Percentiles rank a stretch among this genome's conserved stretches.
Evolutionary conservation across 257 asterid species (phyloP).

Genomic region (Cynanchum wilfordii): DNA sequence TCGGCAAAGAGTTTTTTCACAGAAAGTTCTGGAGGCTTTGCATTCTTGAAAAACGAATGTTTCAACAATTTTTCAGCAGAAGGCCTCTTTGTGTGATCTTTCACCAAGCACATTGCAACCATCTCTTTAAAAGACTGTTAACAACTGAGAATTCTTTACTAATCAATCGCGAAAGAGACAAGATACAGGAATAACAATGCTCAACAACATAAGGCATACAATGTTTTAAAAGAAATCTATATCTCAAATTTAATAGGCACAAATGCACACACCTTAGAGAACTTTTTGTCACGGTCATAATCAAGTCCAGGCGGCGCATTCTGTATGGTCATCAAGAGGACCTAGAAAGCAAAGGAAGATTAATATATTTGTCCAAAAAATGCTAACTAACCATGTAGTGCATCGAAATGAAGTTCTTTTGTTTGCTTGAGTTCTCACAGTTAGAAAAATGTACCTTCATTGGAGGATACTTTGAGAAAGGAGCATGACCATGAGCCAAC

Average conservation of each 20-base stretch:
- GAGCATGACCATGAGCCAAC: conserved; percentile 99
- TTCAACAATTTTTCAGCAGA: conserved; percentile 90
- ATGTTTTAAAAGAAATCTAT: neutral
- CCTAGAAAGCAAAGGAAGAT: conserved; percentile 42
- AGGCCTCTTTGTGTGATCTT: conserved; percentile 97
- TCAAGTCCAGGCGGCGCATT: conserved; percentile 99
- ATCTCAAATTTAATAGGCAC: neutral
- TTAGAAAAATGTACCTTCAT: conserved; percentile 67
- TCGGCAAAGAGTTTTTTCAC: conserved; percentile 76
- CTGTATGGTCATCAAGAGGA: conserved; percentile 94
- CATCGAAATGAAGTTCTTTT: conserved; percentile 1
- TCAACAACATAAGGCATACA: neutral
- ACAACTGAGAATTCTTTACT: conserved; percentile 25
- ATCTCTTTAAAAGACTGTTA: conserved; percentile 94
- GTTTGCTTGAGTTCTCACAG: conserved; percentile 5
- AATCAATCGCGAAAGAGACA: conserved; percentile 12
- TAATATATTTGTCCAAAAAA: neutral
- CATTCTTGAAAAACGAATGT: conserved; percentile 87
- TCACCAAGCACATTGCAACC: conserved; percentile 99
- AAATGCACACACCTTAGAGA: conserved; percentile 67
- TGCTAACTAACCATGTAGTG: conserved; percentile 9
- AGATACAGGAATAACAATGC: neutral
- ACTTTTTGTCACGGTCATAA: conserved; percentile 96
- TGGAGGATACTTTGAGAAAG: conserved; percentile 98
- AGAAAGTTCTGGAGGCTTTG: conserved; percentile 88